Evolutionary conservation across 1,284 basidiomycete species (phyloP), one percentile per base, ranked within the genome.

Genomic region (Tylopilus sp.): DNA sequence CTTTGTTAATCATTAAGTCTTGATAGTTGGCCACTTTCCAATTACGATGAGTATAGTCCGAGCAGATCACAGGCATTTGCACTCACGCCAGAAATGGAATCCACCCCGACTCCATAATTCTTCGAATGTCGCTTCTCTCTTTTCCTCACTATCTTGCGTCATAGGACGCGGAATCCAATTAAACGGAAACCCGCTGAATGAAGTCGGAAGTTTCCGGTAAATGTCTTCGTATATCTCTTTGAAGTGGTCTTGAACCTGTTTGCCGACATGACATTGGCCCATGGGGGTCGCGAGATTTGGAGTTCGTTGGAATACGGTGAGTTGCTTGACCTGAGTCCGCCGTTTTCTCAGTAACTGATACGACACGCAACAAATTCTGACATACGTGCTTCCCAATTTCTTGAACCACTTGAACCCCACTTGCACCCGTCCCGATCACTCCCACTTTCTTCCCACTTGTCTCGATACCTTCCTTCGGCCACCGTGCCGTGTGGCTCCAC

Each of bases 271-370:
- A 24, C 44, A 53, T 51, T 72, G 70, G 44, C 55, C 18, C 69
- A 70, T 62, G 1, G 70, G 69, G 1, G 26, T n/a, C 4, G 63
- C 62, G 4, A 73, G 53, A 33, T 69, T 71, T 9, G 67, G 67
- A 5, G 67, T 72, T 41, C 71, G 66, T 29, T 71, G 67, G 60
- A 70, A 73, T 7, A 71, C 62, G 36, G 71, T 71, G 3, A 70
- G 59, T 13, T 71, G 54, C 4, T 61, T 2, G 2, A 62, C 70
- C 66, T 70, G 39, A 26, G 36, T 3, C 57, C 5, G 26, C 3
- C 29, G 12, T 13, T 2, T 9, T 8, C 33, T 62, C 12, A 69
- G 39, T 44, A 22, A 18, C 18, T 51, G 22, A 44, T 0, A 13
- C 15, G n/a, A 36, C 33, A 36, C 22, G 15, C 2, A 19, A 8